Percentiles rank a stretch among this genome's conserved stretches.
Evolutionary conservation across 805 yeast species (phyloP).

Genomic region (Yueomyces sinensis): DNA sequence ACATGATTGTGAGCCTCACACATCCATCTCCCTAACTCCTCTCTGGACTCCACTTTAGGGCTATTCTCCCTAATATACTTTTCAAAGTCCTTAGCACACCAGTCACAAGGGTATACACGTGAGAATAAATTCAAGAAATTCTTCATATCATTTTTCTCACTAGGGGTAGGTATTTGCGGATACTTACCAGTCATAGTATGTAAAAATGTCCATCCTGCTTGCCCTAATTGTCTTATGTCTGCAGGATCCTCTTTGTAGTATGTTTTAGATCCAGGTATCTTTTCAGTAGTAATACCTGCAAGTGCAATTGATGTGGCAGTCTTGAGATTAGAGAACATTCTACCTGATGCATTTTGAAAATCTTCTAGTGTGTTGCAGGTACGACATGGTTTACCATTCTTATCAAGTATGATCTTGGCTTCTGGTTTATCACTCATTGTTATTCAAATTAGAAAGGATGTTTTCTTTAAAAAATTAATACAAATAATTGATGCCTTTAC

Average conservation of each 20-base stretch:
- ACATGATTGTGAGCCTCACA: conserved; percentile 94
- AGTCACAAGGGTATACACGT: conserved; percentile 83
- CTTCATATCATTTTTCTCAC: conserved; percentile 58
- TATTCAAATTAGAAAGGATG: too few species aligned
- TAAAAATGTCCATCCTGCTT: conserved; percentile 82
- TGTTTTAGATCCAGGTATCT: conserved; percentile 15
- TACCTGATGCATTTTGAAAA: conserved; percentile 48
- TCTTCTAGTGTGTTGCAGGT: conserved; percentile 75
- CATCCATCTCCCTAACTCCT: conserved; percentile 78
- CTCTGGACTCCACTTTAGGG: conserved; percentile 52
- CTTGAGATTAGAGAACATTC: conserved; percentile 1
- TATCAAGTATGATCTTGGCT: conserved; percentile 45
- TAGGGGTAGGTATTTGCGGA: conserved; percentile 52
- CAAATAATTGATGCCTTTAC: too few species aligned
- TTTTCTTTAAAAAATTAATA: too few species aligned
- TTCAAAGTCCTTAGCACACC: conserved; percentile 79
- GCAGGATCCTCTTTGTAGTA: conserved; percentile 61
- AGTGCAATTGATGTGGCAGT: not conserved
- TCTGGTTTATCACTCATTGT: too few species aligned
- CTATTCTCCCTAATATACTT: conserved; percentile 39
- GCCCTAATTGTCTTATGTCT: conserved; percentile 68
- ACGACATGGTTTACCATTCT: conserved; percentile 96
- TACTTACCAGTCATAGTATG: conserved; percentile 86
- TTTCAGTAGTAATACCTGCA: conserved; percentile 3
- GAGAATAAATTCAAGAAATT: conserved; percentile 61